Evolutionary conservation across 192 early-diverging fungal genomes (phyloP).

Genomic region (Powellomyces hirtus): DNA sequence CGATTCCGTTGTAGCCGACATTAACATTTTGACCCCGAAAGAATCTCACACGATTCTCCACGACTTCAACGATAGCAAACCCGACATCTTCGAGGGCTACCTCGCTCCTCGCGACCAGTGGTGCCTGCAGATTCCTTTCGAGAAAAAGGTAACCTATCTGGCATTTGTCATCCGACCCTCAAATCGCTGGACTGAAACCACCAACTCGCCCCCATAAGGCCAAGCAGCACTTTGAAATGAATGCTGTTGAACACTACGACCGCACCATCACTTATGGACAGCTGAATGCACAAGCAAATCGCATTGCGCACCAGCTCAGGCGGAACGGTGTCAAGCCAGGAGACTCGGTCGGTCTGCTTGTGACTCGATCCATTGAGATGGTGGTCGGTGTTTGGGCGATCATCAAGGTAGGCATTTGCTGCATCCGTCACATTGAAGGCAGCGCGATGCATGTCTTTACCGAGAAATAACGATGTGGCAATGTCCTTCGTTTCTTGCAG

Average conservation of each 20-base stretch:
- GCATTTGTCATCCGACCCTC: too few species aligned
- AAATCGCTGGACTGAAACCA: too few species aligned
- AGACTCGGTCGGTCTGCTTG: slow-evolving; percentile 16
- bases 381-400: slow-evolving; percentile 16
- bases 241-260: neutral
- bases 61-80: slow-evolving; percentile 2
- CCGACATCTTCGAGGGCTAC: neutral
- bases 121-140: slow-evolving; percentile 7
- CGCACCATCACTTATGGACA: neutral
- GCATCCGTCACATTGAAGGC: too few species aligned
- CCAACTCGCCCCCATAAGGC: too few species aligned
- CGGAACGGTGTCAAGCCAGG: neutral
- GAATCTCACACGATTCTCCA: neutral
- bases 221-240: neutral
- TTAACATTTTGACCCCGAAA: neutral
- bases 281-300: slow-evolving; percentile 9
- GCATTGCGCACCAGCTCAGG: neutral
- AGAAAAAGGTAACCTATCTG: slow-evolving; percentile 1
- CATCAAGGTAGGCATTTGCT: slow-evolving; percentile 20
- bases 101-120: neutral
- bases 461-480: neutral
- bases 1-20: neutral
- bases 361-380: slow-evolving; percentile 23
- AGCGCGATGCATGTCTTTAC: too few species aligned
- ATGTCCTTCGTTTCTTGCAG: neutral